Percentiles rank a stretch among this genome's conserved stretches.
Conservation (phyloP, 2,329 filamentous ascomycete genomes). For the Nakataea oryzae region DNA sequence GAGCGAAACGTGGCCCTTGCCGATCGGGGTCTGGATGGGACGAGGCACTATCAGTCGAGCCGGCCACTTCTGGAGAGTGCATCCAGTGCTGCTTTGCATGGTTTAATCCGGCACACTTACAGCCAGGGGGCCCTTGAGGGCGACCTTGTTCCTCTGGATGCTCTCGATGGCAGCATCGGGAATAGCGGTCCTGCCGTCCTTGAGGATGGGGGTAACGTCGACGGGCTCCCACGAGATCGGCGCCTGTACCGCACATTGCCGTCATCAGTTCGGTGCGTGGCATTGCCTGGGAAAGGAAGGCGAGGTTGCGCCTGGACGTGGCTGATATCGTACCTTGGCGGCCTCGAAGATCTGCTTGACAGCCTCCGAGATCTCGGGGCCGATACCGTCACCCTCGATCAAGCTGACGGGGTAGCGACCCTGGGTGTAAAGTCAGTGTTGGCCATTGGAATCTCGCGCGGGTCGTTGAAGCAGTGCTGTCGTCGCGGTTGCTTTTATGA, state of each 20-base stretch:
- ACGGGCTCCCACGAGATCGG: conserved; percentile 96
- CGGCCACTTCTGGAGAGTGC: not conserved
- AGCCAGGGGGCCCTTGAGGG: conserved; percentile 94
- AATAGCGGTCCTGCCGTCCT: conserved; percentile 93
- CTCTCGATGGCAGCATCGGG: conserved; percentile 87
- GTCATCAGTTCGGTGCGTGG: not conserved
- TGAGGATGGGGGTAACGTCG: conserved; percentile 87
- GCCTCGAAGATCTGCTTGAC: conserved; percentile 98
- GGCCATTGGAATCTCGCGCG: conserved; percentile 2
- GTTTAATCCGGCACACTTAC: conserved; percentile 39
- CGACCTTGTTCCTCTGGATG: conserved; percentile 91
- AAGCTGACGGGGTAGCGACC: conserved; percentile 93
- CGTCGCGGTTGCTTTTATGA: conserved; percentile 4
- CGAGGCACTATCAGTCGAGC: not conserved
- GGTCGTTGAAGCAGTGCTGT: conserved; percentile 5
- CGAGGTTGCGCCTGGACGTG: not conserved
- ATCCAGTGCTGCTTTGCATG: not conserved
- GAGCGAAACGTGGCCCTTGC: conserved; percentile 97
- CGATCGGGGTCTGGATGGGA: conserved; percentile 66
- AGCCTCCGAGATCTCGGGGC: conserved; percentile 92
- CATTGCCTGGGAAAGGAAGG: conserved; percentile 1
- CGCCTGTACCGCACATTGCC: conserved; percentile 38
- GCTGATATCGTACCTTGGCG: conserved; percentile 58
- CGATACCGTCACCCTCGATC: conserved; percentile 98
- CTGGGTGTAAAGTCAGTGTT: conserved; percentile 33